Evolutionary conservation across 2,329 filamentous ascomycete genomes (phyloP), one percentile per base, ranked within the genome.

Genomic region (Pseudonectria foliicola): DNA sequence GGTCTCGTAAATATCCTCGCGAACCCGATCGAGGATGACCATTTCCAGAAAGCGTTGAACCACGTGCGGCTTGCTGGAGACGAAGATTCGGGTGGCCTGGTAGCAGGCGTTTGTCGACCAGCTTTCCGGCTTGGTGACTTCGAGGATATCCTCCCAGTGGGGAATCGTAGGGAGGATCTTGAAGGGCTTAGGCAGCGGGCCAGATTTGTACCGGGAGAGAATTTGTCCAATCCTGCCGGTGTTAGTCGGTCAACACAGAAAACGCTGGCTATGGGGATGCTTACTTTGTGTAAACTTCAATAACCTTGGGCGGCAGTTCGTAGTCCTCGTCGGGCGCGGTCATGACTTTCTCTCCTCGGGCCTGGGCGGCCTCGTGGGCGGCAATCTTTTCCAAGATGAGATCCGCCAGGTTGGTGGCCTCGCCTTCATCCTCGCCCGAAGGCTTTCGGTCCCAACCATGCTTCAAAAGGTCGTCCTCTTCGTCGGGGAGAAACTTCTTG

Each of bases 111-210:
- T 88, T 13, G 86, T 69, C 2, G 86, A 86, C 71, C 71, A 75
- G 35, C 59, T 62, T 30, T 92, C 82, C 4, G 90, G 89, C 21
- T 80, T 75, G n/a, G 88, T 94, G 36, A 94, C 77, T 44, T 80
- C 72, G 49, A 95, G 76, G 25, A 95, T 84, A 13, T 87, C 84
- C 56, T 92, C 85, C 88, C 89, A 96, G 52, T 92, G 61, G 7
- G 88, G 88, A 11, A 96, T 77, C 1, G 88, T 89, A 3, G 92
- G 92, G 7, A 98, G 74, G 45, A 96, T 88, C 64, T 96, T 96
- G 73, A 98, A 94, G 1, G 90, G 90, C 63, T 98, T 98, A 13
- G 92, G 92, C 23, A 98, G 73, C 47, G 90, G 90, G n/a, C 92
- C 92, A 11, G 85, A 90, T 64, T 94, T 95, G 69, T 95, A 96